These are phyloP conservation scores for Debaryomycetaceae sp. DNA, from an alignment of 1,139 yeast species.

Conservation along the genomic window DNA sequence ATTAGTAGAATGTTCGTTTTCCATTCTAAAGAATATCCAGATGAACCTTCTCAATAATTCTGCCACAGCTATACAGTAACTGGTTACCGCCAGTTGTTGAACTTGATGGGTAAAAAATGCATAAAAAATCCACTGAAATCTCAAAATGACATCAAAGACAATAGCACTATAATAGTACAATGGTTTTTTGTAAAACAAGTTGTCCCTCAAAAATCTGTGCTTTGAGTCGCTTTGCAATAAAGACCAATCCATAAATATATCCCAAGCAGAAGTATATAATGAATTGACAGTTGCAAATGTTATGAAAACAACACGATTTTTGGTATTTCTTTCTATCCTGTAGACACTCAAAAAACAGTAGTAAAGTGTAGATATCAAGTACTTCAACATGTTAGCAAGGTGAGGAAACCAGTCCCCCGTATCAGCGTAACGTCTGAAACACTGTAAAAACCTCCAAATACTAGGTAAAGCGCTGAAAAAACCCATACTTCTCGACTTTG, in stretches of 20 bases:
- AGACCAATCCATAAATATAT: conserved; percentile 94
- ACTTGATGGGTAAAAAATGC: conserved; percentile 67
- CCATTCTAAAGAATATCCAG: conserved; percentile 92
- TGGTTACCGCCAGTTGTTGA: conserved; percentile 88
- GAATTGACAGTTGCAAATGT: conserved; percentile 75
- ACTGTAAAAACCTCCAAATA: conserved; percentile 87
- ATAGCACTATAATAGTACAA: conserved; percentile 71
- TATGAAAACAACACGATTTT: conserved; percentile 59
- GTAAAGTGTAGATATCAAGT: conserved; percentile 61
- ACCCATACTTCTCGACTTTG: conserved; percentile 74
- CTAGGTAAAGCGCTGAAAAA: conserved; percentile 82
- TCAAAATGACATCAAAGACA: conserved; percentile 63
- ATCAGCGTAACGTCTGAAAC: conserved; percentile 86
- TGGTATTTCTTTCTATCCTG: conserved; percentile 52
- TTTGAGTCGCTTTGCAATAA: conserved; percentile 64
- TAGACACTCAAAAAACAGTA: conserved; percentile 77
- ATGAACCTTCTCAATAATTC: conserved; percentile 79
- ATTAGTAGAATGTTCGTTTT: conserved; percentile 92
- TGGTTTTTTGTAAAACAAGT: conserved; percentile 59
- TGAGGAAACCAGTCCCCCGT: conserved; percentile 98
- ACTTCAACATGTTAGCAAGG: conserved; percentile 84
- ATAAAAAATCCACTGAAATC: conserved; percentile 92
- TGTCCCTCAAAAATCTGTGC: conserved; percentile 63
- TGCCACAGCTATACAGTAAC: conserved; percentile 78
- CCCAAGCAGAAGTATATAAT: conserved; percentile 74